These are phyloP conservation scores for Kodamaea hsintzibuensis DNA, from an alignment of 805 yeast species.

Conservation along the genomic window DNA sequence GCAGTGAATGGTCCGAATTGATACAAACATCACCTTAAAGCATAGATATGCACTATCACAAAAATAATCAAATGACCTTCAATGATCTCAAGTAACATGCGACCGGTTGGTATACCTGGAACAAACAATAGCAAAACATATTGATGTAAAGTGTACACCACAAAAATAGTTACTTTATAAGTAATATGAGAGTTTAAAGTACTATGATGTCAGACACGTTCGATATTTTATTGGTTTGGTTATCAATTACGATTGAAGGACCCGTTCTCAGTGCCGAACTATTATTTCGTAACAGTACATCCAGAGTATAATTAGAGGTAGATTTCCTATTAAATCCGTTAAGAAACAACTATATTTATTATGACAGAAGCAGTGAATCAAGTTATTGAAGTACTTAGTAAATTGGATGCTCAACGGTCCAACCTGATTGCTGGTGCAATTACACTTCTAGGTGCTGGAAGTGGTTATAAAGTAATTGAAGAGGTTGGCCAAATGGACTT, in stretches of 20 bases:
- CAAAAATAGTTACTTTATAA: neutral
- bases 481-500: neutral
- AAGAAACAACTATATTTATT: too few species aligned
- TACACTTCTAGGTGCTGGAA: neutral
- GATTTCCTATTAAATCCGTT: neutral
- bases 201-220: neutral
- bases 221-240: neutral
- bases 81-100: neutral
- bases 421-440: neutral
- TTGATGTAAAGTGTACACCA: neutral
- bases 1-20: neutral
- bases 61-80: neutral
- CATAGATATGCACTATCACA: neutral
- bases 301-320: neutral
- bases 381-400: neutral
- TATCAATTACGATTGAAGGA: neutral
- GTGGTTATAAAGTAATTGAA: neutral
- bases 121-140: neutral
- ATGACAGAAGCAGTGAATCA: neutral
- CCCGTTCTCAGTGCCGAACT: neutral
- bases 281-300: too few species aligned
- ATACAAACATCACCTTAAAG: neutral
- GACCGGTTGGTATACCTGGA: neutral
- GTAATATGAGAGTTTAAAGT: neutral
- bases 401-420: neutral